These are phyloP conservation scores for Trifolium dubium DNA, from an alignment of 306 rosid species.

Conservation along the genomic window DNA sequence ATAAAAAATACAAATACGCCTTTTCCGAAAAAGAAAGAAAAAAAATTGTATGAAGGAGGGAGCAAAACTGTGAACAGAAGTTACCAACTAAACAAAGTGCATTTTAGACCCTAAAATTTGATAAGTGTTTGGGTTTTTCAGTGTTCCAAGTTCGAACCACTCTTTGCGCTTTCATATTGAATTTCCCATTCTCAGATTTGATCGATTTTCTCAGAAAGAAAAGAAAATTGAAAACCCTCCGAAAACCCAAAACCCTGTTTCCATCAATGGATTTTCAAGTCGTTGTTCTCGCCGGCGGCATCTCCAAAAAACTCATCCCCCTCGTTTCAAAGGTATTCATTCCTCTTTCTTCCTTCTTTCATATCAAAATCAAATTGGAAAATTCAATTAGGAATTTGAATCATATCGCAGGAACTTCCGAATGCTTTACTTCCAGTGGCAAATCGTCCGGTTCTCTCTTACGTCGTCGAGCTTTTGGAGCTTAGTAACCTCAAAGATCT, in stretches of 20 bases:
- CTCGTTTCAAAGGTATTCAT: conserved; percentile 75
- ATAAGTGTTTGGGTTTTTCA: neutral
- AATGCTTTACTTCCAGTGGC: conserved; percentile 94
- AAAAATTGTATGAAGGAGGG: no score
- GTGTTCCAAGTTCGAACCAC: neutral
- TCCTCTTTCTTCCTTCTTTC: conserved; percentile 5
- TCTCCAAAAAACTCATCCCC: conserved; percentile 82
- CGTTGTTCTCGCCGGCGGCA: conserved; percentile 91
- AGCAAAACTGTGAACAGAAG: neutral
- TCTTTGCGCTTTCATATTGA: no score
- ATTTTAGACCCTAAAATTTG: neutral
- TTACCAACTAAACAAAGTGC: neutral
- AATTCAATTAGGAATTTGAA: neutral
- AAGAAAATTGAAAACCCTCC: conserved; percentile 27
- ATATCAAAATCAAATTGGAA: neutral
- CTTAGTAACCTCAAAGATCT: conserved; percentile 87
- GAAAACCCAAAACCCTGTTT: conserved; percentile 39
- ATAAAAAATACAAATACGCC: no score
- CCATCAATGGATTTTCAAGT: conserved; percentile 89
- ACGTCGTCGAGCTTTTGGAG: conserved; percentile 83
- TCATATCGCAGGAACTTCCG: conserved; percentile 77
- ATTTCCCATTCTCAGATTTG: conserved; percentile 1
- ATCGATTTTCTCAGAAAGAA: neutral
- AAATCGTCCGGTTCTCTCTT: conserved; percentile 85
- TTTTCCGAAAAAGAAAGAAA: neutral